Percentiles rank a stretch among this genome's conserved stretches.
Conservation (phyloP, 2,329 filamentous ascomycete genomes). For the Aspergillus sp. region DNA sequence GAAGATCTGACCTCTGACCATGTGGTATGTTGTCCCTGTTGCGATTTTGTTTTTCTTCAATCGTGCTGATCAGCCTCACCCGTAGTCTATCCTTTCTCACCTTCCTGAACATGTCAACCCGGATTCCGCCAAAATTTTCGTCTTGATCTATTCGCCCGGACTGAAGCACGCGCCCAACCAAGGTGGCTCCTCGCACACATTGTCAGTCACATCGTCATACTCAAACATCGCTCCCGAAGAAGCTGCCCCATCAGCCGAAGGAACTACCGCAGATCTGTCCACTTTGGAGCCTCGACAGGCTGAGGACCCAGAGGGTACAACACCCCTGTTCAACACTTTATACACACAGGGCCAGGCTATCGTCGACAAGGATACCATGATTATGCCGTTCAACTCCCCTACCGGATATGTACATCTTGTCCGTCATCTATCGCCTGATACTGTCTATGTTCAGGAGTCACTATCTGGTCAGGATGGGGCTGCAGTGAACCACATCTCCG, state of each 20-base stretch:
- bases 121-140: slow-evolving; percentile 72
- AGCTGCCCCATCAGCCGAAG: slow-evolving; percentile 42
- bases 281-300: slow-evolving; percentile 22
- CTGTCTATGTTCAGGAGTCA: slow-evolving; percentile 85
- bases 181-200: slow-evolving; percentile 51
- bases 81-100: slow-evolving; percentile 80
- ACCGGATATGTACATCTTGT: slow-evolving; percentile 83
- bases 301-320: slow-evolving; percentile 48
- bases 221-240: slow-evolving; percentile 79
- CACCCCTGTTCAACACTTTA: slow-evolving; percentile 71
- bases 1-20: slow-evolving; percentile 67
- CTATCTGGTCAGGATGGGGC: slow-evolving; percentile 74
- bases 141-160: slow-evolving; percentile 84
- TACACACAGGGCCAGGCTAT: slow-evolving; percentile 76
- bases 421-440: slow-evolving; percentile 78
- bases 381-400: slow-evolving; percentile 83
- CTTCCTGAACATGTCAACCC: slow-evolving; percentile 77
- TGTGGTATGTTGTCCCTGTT: slow-evolving; percentile 61
- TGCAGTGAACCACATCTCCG: slow-evolving; percentile 65
- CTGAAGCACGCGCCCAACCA: slow-evolving; percentile 61
- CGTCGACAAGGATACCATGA: slow-evolving; percentile 81
- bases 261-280: slow-evolving; percentile 55
- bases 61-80: slow-evolving; percentile 11
- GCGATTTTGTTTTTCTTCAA: background rate
- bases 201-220: slow-evolving; percentile 76